These are phyloP conservation scores for Tephrocybe sp. DNA, from an alignment of 768 basidiomycete species.

Conservation along the genomic window DNA sequence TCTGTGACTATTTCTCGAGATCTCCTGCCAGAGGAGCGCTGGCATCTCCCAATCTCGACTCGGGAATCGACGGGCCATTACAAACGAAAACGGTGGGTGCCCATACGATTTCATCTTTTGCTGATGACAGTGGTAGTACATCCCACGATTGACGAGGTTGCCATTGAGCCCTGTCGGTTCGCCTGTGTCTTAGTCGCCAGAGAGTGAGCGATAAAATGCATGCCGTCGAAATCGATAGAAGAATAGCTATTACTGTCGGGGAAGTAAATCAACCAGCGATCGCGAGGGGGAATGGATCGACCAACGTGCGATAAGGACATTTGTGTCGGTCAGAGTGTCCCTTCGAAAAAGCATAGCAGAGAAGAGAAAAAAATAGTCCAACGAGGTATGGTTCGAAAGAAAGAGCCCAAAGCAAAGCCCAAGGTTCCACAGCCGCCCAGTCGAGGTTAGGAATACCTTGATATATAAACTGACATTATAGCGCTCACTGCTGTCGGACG, in stretches of 20 bases:
- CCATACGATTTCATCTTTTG: not conserved
- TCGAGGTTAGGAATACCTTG: too few relatives aligned
- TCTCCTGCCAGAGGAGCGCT: not conserved
- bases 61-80: not conserved
- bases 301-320: slow-evolving; percentile 7
- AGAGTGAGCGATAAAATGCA: slow-evolving; percentile 10
- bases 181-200: slow-evolving; percentile 1
- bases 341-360: not conserved
- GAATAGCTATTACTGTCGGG: slow-evolving; percentile 9
- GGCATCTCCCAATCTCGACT: not conserved
- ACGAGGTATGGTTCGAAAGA: too few relatives aligned
- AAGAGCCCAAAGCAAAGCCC: too few relatives aligned
- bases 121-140: slow-evolving; percentile 1
- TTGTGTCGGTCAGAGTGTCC: not conserved
- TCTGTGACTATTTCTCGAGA: not conserved
- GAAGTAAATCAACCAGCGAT: not conserved
- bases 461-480: too few relatives aligned
- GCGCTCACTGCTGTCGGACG: too few relatives aligned
- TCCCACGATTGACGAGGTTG: slow-evolving; percentile 9
- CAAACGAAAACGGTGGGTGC: not conserved
- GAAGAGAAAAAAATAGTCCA: not conserved
- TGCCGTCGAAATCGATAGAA: slow-evolving; percentile 10
- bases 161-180: not conserved
- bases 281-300: not conserved
- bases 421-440: too few relatives aligned